phyloP scores from a whole-genome alignment of 805 yeast species.

The Cephaloascus albidus region DNA sequence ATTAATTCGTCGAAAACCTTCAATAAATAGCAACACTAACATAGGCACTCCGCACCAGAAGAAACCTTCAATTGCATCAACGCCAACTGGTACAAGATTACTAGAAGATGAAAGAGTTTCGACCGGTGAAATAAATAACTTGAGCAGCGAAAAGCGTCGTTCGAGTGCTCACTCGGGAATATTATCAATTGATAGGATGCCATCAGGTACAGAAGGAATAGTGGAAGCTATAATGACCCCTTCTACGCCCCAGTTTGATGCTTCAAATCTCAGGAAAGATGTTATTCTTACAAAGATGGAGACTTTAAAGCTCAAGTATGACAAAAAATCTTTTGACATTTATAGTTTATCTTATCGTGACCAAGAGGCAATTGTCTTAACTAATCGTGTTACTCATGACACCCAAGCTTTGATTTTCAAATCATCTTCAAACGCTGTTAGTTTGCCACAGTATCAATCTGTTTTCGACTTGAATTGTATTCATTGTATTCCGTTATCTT shows the following conservation, averaged over 20 bases:
- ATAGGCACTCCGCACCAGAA: slow-evolving; percentile 3
- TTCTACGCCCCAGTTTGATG: slow-evolving; percentile 13
- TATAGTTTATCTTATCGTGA: slow-evolving; percentile 33
- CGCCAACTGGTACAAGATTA: slow-evolving; percentile 32
- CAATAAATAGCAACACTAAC: slow-evolving; percentile 3
- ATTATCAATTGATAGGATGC: slow-evolving; percentile 33
- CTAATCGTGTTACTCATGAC: slow-evolving; percentile 29
- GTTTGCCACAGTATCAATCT: slow-evolving; percentile 22
- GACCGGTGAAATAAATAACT: slow-evolving; percentile 5
- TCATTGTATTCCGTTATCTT: slow-evolving; percentile 30
- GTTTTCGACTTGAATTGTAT: slow-evolving; percentile 15
- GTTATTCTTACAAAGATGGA: slow-evolving; percentile 59
- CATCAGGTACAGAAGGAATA: slow-evolving; percentile 11
- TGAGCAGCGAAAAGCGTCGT: slow-evolving; percentile 14
- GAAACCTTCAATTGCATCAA: slow-evolving; percentile 7
- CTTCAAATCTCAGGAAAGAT: slow-evolving; percentile 45
- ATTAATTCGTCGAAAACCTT: neutral
- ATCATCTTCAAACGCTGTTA: slow-evolving; percentile 15
- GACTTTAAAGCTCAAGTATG: slow-evolving; percentile 21
- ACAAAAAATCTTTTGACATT: slow-evolving; percentile 20
- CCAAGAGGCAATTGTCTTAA: slow-evolving; percentile 54
- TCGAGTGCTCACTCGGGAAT: slow-evolving; percentile 26
- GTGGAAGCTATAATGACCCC: slow-evolving; percentile 22
- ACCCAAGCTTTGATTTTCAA: slow-evolving; percentile 44
- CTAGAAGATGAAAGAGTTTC: slow-evolving; percentile 26